These are phyloP conservation scores for Vanderwaltozyma tropicalis DNA, from an alignment of 805 yeast genomes.

Conservation along the genomic window DNA sequence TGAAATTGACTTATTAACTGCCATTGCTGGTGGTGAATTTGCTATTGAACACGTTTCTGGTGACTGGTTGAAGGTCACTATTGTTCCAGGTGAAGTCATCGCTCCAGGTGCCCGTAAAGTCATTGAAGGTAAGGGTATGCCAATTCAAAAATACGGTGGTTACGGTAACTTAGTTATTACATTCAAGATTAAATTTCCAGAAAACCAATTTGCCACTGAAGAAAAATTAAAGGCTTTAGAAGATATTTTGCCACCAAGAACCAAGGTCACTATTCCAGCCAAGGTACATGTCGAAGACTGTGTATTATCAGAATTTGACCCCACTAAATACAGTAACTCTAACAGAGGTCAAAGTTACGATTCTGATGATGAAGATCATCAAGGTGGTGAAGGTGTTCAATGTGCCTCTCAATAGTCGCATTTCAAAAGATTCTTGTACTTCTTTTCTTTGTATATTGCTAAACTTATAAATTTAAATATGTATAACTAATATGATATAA, in stretches of 20 bases:
- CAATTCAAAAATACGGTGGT: slow-evolving; percentile 79
- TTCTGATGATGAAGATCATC: slow-evolving; percentile 49
- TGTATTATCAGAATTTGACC: slow-evolving; percentile 57
- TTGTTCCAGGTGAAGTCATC: slow-evolving; percentile 88
- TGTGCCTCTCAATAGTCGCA: slow-evolving; percentile 73
- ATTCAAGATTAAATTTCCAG: slow-evolving; percentile 86
- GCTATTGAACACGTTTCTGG: slow-evolving; percentile 85
- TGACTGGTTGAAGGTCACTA: slow-evolving; percentile 73
- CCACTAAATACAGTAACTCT: slow-evolving; percentile 42
- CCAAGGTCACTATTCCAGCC: slow-evolving; percentile 47
- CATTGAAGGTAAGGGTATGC: slow-evolving; percentile 95
- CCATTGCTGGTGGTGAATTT: slow-evolving; percentile 92
- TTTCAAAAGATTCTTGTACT: background rate
- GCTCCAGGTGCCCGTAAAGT: slow-evolving; percentile 75
- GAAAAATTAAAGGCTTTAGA: slow-evolving; percentile 67
- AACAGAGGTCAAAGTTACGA: slow-evolving; percentile 32
- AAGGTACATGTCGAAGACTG: slow-evolving; percentile 76
- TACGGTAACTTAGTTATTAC: slow-evolving; percentile 78
- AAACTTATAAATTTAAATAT: slow-evolving; percentile 2
- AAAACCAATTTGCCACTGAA: slow-evolving; percentile 58
- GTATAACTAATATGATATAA: slow-evolving; percentile 1
- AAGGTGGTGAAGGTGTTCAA: slow-evolving; percentile 37
- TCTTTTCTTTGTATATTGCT: slow-evolving; percentile 4
- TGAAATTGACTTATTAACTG: slow-evolving; percentile 84
- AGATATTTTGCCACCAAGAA: slow-evolving; percentile 69